These are phyloP conservation scores for Verticillium nubilum DNA, from an alignment of 2,329 filamentous ascomycete genomes.

Conservation along the genomic window DNA sequence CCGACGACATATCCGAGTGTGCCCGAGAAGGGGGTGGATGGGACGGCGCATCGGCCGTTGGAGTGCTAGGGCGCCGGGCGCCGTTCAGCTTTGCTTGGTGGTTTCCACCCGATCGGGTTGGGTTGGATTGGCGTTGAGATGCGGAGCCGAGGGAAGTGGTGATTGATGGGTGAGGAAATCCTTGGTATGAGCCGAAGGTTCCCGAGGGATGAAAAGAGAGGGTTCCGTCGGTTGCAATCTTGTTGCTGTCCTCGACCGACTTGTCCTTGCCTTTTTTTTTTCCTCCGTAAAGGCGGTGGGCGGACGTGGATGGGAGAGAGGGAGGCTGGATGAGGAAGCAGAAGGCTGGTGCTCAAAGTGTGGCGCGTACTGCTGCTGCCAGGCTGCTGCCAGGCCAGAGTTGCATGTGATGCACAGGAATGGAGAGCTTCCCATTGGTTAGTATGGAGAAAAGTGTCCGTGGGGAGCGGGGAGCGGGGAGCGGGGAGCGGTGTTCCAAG, in stretches of 20 bases:
- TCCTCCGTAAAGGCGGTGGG: not conserved
- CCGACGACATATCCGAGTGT: constrained; percentile 1
- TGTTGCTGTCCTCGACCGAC: not conserved
- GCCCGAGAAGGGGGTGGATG: not conserved
- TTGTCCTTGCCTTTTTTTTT: not conserved
- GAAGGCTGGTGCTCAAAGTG: not conserved
- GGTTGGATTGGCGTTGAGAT: not conserved
- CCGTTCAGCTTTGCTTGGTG: not conserved
- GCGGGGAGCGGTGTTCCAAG: no score
- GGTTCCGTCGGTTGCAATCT: not conserved
- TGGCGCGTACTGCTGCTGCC: not conserved
- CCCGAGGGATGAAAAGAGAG: not conserved
- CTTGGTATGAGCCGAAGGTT: not conserved
- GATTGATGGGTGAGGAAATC: not conserved
- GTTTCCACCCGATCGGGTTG: not conserved
- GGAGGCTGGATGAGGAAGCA: not conserved
- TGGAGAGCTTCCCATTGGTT: not conserved
- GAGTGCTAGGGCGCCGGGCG: not conserved
- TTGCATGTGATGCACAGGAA: not conserved
- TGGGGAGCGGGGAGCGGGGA: no score
- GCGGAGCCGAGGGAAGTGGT: not conserved
- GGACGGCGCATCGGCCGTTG: not conserved
- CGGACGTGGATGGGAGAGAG: not conserved
- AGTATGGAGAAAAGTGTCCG: not conserved
- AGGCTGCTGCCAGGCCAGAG: not conserved